Evolutionary conservation across 1,284 basidiomycete genomes (phyloP).

Genomic region (Puccinia novopanici): DNA sequence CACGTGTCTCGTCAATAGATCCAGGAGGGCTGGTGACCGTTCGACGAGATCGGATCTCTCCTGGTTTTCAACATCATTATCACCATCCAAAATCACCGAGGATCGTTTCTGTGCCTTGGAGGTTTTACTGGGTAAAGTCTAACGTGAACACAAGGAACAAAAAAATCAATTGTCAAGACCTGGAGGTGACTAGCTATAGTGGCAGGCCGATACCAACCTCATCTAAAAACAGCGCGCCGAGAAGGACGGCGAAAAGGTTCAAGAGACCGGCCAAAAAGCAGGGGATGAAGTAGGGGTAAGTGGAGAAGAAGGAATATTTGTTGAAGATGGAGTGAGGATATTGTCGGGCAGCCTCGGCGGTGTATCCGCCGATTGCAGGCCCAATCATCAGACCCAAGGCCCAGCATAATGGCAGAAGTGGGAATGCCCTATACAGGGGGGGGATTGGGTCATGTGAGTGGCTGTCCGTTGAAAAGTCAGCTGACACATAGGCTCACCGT

Average conservation of each 20-base stretch:
- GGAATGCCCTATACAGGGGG: slow-evolving; percentile 1
- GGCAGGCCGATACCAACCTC: slow-evolving; percentile 13
- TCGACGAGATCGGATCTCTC: not conserved
- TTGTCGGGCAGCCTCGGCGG: slow-evolving; percentile 34
- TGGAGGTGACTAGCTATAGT: not conserved
- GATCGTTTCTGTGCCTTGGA: slow-evolving; percentile 9
- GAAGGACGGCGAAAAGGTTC: slow-evolving; percentile 30
- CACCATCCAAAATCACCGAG: not conserved
- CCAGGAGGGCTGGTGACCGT: not conserved
- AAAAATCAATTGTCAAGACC: not conserved
- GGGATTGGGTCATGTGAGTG: not conserved
- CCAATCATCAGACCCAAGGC: slow-evolving; percentile 36
- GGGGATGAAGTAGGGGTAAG: slow-evolving; percentile 47
- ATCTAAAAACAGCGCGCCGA: slow-evolving; percentile 39
- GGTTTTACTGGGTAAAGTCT: slow-evolving; percentile 18
- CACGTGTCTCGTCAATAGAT: slow-evolving; percentile 19
- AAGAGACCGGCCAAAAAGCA: slow-evolving; percentile 38
- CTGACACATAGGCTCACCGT: not conserved
- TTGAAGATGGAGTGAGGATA: slow-evolving; percentile 31
- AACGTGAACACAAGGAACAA: not conserved
- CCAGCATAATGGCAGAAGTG: slow-evolving; percentile 40
- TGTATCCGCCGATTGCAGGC: slow-evolving; percentile 32
- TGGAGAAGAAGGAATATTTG: slow-evolving; percentile 26
- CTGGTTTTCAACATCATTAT: not conserved
- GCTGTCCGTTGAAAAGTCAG: not conserved